Evolutionary conservation across 225 moss, liverwort and hornwort species (phyloP).

Genomic region (Straminergon stramineum): DNA sequence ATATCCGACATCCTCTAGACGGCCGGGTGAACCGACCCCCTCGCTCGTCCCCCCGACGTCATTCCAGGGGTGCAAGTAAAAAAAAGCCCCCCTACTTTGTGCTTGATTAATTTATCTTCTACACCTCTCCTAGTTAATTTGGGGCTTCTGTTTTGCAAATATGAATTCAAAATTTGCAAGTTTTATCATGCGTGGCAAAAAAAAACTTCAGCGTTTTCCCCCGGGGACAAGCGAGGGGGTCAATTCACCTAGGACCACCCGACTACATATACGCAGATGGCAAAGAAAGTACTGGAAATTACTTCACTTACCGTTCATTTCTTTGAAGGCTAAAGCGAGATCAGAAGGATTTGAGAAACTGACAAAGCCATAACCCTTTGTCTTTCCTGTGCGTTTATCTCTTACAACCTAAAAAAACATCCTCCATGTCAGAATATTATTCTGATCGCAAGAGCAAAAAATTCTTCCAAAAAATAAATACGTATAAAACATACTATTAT

Average conservation of each 20-base stretch:
- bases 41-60: no score
- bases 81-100: no score
- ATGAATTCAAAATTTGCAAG: no score
- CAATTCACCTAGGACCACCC: background rate
- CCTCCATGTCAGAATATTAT: slow-evolving; percentile 36
- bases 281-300: background rate
- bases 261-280: background rate
- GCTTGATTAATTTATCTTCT: no score
- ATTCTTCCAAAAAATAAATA: background rate
- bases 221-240: no score
- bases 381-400: slow-evolving; percentile 97
- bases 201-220: no score
- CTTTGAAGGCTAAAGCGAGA: slow-evolving; percentile 90
- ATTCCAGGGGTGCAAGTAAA: no score
- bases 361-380: slow-evolving; percentile 97
- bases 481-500: background rate
- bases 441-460: slow-evolving; percentile 9
- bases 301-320: slow-evolving; percentile 75
- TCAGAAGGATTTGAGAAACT: slow-evolving; percentile 96
- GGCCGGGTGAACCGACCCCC: no score
- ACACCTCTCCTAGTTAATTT: no score
- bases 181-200: no score
- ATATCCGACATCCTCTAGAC: background rate
- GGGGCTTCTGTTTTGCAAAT: no score
- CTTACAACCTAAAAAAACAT: slow-evolving; percentile 69